Evolutionary conservation across 148 eudicot genomes (phyloP), one percentile per base, ranked within the genome.

Genomic region (Chenopodium quinoa): DNA sequence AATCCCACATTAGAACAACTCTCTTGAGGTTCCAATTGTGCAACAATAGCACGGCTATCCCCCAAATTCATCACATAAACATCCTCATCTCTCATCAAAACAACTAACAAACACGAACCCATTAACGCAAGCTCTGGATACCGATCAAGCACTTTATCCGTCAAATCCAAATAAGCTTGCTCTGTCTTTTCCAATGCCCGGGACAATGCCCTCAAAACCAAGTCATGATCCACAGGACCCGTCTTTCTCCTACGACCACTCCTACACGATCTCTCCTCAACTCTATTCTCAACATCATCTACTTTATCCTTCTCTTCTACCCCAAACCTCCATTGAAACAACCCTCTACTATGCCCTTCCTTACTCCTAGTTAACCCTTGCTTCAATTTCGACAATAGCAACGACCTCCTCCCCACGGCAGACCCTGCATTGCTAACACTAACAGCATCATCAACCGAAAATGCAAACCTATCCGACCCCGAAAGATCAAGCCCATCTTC

Each of bases 91-190:
- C 95, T 92, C 98, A 97, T 94, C 82, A 97, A 83, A 79, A 81
- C 99, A 85, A 89, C 99, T 86, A 97, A 87, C 82, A 97, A 90
- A 89, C 99, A 97, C n/a, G 99, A 97, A 87, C 99, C 99, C 99
- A 97, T 97, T 79, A 97, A 78, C 3, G 99, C 99, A 82, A 97
- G 98, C 88, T 97, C 99, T 1, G 99, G 98, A 85, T 94, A 87
- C 75, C 86, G 92, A 87, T 97, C 99, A 85, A 97, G 90, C 88
- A 92, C 95, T 86, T 87, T 97, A 81, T 97, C 95, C 0, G 98
- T 97, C 96, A 97, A 90, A 88, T 94, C 94, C 83, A 97, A 79
- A 85, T 91, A 97, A 29, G 91, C 97, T 75, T 86, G 80, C 85
- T 97, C 99, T 12, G 98, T 94, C 65, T 85, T 87, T 71, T 92